Evolutionary conservation across 192 early-diverging fungal genomes (phyloP).

Genomic region (Entomortierella chlamydospora): DNA sequence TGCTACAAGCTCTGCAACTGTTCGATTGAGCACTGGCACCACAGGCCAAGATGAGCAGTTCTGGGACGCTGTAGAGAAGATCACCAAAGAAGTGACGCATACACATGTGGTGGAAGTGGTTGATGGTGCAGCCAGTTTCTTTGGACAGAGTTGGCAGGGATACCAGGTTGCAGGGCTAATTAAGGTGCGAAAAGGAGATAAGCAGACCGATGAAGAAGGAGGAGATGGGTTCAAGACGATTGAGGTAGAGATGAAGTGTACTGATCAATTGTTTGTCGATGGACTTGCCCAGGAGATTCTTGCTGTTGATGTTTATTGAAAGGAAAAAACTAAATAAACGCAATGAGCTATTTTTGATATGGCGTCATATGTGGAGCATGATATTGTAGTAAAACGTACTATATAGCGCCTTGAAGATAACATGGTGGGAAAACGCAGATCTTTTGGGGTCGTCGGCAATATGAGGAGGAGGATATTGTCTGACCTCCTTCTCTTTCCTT

Average conservation of each 20-base stretch:
- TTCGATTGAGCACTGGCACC: constrained; percentile 35
- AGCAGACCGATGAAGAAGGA: not conserved
- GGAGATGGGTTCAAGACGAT: constrained; percentile 42
- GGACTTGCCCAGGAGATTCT: constrained; percentile 56
- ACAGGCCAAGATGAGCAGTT: constrained; percentile 56
- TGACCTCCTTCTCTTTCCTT: constrained; percentile 4
- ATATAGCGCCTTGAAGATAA: too few relatives aligned
- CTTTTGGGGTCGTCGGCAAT: too few relatives aligned
- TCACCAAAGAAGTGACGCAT: constrained; percentile 57
- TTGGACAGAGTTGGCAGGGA: constrained; percentile 66
- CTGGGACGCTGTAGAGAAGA: constrained; percentile 58
- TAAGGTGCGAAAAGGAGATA: constrained; percentile 53
- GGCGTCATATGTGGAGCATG: not conserved
- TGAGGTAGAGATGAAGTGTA: constrained; percentile 67
- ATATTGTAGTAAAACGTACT: too few relatives aligned
- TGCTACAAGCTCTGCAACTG: constrained; percentile 54
- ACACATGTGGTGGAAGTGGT: constrained; percentile 68
- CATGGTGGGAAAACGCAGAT: too few relatives aligned
- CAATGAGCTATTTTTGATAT: too few relatives aligned
- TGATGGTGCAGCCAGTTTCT: constrained; percentile 68
- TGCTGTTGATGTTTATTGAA: constrained; percentile 21
- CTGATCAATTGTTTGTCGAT: constrained; percentile 64
- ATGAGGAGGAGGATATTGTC: too few relatives aligned
- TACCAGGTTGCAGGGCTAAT: constrained; percentile 67
- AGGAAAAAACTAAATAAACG: not conserved